Conservation (phyloP, 2,329 filamentous ascomycete species). For the Nemania sp. region DNA sequence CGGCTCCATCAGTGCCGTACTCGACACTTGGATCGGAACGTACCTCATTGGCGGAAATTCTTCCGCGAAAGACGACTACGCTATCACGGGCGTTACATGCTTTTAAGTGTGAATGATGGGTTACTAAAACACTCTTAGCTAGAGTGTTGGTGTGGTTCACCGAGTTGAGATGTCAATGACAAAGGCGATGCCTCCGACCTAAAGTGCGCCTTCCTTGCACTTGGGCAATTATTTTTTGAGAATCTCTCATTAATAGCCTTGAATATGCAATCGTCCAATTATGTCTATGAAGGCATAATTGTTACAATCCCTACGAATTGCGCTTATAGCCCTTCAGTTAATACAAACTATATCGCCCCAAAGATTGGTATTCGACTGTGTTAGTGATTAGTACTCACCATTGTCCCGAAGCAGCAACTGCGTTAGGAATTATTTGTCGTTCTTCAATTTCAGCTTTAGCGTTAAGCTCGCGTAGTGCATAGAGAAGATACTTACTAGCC, state of each 20-base stretch:
- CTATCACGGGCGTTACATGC: conserved; percentile 14
- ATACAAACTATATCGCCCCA: no score
- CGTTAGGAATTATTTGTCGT: no score
- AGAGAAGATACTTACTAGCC: no score
- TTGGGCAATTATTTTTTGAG: not conserved
- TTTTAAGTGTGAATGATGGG: not conserved
- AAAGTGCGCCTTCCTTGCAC: not conserved
- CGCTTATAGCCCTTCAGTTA: no score
- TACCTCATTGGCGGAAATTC: conserved; percentile 16
- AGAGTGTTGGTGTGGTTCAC: not conserved
- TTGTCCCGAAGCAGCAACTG: no score
- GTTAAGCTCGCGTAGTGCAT: no score
- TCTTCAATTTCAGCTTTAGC: no score
- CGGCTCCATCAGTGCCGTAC: conserved; percentile 1
- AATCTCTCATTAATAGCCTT: conserved; percentile 12
- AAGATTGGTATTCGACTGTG: no score
- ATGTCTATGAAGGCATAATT: no score
- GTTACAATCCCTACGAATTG: no score
- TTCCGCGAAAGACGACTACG: conserved; percentile 10
- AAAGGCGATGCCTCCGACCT: not conserved
- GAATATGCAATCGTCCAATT: not conserved
- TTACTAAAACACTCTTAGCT: no score
- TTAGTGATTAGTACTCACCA: no score
- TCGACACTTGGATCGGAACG: conserved; percentile 22
- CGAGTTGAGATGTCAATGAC: not conserved